Percentiles rank a stretch among this genome's conserved stretches.
Conservation (phyloP, 495 filamentous ascomycete species). For the Neurospora sp. region DNA sequence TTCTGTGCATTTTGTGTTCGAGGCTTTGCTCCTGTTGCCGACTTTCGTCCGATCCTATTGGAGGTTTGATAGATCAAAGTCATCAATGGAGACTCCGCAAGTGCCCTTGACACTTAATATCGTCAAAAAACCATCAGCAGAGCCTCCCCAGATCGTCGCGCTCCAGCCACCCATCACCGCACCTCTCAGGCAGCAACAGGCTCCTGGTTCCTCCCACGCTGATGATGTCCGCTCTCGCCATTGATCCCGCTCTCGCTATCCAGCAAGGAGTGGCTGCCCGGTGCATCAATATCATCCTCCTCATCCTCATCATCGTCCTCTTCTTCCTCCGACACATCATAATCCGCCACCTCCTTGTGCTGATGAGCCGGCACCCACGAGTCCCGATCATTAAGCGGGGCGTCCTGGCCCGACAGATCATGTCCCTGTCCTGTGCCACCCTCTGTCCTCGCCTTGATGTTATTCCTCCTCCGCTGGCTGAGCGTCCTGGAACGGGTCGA, state of each 20-base stretch:
- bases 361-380: slow-evolving; percentile 81
- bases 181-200: slow-evolving; percentile 18
- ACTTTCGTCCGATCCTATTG: neutral
- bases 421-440: slow-evolving; percentile 35
- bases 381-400: slow-evolving; percentile 72
- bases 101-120: too few species aligned
- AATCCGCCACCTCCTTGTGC: slow-evolving; percentile 49
- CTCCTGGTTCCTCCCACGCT: slow-evolving; percentile 32
- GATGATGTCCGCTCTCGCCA: slow-evolving; percentile 23
- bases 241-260: slow-evolving; percentile 35
- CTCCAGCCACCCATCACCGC: neutral
- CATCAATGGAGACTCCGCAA: too few species aligned
- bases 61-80: too few species aligned
- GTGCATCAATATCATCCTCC: slow-evolving; percentile 41
- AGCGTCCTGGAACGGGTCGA: slow-evolving; percentile 77
- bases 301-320: slow-evolving; percentile 42
- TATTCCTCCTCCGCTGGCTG: slow-evolving; percentile 70
- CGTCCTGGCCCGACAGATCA: slow-evolving; percentile 78
- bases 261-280: slow-evolving; percentile 27
- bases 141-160: too few species aligned
- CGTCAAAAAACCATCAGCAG: too few species aligned
- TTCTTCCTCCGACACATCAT: slow-evolving; percentile 53
- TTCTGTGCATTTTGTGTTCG: neutral
- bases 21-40: neutral
- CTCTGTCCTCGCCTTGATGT: slow-evolving; percentile 51